Evolutionary conservation across 495 filamentous ascomycete species (phyloP).

Genomic region (Sabuloglossum arenarium): DNA sequence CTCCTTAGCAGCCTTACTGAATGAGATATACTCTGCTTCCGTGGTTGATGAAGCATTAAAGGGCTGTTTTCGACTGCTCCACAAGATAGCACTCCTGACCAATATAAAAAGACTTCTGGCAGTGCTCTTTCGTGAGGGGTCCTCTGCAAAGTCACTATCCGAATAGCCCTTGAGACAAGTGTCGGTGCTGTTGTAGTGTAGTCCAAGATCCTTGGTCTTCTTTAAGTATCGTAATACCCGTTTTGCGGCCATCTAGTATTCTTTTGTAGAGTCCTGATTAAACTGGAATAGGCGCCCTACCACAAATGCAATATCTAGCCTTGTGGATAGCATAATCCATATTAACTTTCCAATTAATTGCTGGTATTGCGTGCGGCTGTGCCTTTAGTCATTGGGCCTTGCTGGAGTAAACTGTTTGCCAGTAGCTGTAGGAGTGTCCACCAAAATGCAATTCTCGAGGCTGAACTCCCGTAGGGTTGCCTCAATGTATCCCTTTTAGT

Average conservation of each 20-base stretch:
- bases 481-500: not conserved
- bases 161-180: not conserved
- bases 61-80: not conserved
- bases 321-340: not conserved
- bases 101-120: not conserved
- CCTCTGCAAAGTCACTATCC: slow-evolving; percentile 7
- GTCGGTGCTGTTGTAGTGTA: not conserved
- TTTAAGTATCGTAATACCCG: slow-evolving; percentile 9
- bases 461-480: not conserved
- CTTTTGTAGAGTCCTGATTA: not conserved
- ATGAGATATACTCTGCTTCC: not conserved
- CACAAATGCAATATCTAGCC: not conserved
- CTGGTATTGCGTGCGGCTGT: not conserved
- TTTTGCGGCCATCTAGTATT: slow-evolving; percentile 4
- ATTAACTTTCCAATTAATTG: not conserved
- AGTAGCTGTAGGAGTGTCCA: not conserved
- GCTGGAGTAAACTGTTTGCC: not conserved
- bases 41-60: not conserved
- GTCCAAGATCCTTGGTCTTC: not conserved
- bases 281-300: slow-evolving; percentile 1
- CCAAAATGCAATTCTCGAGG: not conserved
- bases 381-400: not conserved
- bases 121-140: not conserved
- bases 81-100: not conserved
- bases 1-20: not conserved